Conservation (phyloP, 371 early-diverging fungal genomes). For the Actinomortierella ambigua region DNA sequence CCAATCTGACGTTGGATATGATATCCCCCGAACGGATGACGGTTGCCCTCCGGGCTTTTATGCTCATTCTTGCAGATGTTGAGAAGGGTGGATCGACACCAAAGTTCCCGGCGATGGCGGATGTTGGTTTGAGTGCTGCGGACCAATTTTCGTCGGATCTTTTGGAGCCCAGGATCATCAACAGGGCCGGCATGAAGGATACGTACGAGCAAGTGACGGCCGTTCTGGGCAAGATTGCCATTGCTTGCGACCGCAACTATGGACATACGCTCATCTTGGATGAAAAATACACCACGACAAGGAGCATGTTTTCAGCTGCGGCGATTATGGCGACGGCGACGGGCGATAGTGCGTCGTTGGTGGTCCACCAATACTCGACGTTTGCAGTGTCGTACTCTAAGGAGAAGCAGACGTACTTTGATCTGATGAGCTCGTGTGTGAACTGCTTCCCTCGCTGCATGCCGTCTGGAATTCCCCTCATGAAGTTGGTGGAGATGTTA, state of each 20-base stretch:
- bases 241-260: slow-evolving; percentile 37
- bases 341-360: slow-evolving; percentile 29
- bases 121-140: slow-evolving; percentile 48
- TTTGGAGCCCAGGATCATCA: slow-evolving; percentile 50
- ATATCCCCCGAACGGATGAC: slow-evolving; percentile 78
- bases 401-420: slow-evolving; percentile 73
- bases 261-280: slow-evolving; percentile 38
- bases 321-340: slow-evolving; percentile 40
- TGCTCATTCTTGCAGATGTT: slow-evolving; percentile 71
- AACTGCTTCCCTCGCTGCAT: slow-evolving; percentile 77
- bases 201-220: slow-evolving; percentile 43
- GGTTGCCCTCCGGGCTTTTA: slow-evolving; percentile 75
- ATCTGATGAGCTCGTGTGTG: slow-evolving; percentile 67
- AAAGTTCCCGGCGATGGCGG: slow-evolving; percentile 60
- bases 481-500: slow-evolving; percentile 76
- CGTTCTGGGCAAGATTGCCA: slow-evolving; percentile 43
- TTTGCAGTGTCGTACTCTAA: slow-evolving; percentile 65
- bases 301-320: slow-evolving; percentile 45
- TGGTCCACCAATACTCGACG: slow-evolving; percentile 64
- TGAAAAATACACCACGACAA: slow-evolving; percentile 42
- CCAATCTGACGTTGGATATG: slow-evolving; percentile 50
- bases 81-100: slow-evolving; percentile 60
- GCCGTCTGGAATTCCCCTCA: slow-evolving; percentile 68
- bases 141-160: slow-evolving; percentile 39
- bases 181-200: slow-evolving; percentile 50